phyloP scores from a whole-genome alignment of 2,329 filamentous ascomycete species.

The Fusarium brachygibbosum region DNA sequence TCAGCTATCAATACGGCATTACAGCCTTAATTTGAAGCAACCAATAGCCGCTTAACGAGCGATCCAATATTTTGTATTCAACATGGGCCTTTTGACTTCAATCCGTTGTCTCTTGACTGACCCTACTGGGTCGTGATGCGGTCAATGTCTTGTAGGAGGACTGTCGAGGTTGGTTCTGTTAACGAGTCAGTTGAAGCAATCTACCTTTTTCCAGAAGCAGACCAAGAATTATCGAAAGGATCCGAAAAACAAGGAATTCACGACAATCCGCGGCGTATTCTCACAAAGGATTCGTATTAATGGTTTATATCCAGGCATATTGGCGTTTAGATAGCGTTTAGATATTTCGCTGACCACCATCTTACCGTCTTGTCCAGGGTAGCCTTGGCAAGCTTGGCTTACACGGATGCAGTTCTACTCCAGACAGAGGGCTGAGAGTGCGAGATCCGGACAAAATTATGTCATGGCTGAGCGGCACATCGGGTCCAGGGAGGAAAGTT shows the following conservation, averaged over 20 bases:
- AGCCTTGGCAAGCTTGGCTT: slow-evolving; percentile 8
- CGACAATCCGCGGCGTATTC: background rate
- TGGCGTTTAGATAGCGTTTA: slow-evolving; percentile 31
- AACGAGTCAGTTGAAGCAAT: background rate
- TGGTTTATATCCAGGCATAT: too few species aligned
- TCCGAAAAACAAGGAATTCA: background rate
- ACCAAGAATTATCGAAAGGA: background rate
- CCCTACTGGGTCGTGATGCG: background rate
- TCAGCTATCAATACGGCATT: slow-evolving; percentile 11
- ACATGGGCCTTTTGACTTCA: background rate
- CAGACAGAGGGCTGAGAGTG: background rate
- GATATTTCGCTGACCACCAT: slow-evolving; percentile 28
- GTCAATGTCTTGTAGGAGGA: background rate
- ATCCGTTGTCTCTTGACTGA: background rate
- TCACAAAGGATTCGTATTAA: background rate
- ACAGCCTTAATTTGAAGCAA: background rate
- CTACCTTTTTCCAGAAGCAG: background rate
- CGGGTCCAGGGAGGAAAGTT: background rate
- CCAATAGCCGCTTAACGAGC: background rate
- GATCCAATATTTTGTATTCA: background rate
- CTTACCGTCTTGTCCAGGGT: slow-evolving; percentile 9
- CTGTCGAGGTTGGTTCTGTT: background rate
- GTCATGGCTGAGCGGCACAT: background rate
- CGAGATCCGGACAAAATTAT: background rate
- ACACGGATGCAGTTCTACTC: background rate